Percentiles rank a stretch among this genome's conserved stretches.
Evolutionary conservation across 805 yeast genomes (phyloP).

Genomic region (Pichia cabralensis): DNA sequence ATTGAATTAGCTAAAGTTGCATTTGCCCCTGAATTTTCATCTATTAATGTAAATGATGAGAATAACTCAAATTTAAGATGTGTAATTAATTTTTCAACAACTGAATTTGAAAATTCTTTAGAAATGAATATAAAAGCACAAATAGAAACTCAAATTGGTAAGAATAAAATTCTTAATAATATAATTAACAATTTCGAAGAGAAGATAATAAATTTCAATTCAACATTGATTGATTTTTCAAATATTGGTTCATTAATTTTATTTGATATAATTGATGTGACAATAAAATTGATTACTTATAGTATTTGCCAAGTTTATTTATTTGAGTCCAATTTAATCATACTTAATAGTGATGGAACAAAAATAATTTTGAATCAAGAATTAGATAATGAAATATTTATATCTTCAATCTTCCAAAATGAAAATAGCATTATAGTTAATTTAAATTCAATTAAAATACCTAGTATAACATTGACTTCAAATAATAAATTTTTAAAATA

Average conservation of each 20-base stretch:
- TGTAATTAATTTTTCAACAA: constrained; percentile 16
- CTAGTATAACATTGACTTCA: constrained; percentile 16
- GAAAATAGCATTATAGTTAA: constrained; percentile 15
- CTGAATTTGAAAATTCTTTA: constrained; percentile 20
- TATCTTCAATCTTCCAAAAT: constrained; percentile 19
- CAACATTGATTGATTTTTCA: constrained; percentile 14
- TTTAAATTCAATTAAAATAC: constrained; percentile 16
- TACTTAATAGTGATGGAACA: constrained; percentile 13
- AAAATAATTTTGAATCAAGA: constrained; percentile 13
- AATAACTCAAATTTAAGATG: constrained; percentile 11
- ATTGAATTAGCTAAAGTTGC: constrained; percentile 14
- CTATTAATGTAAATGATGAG: constrained; percentile 7
- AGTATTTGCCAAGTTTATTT: constrained; percentile 13
- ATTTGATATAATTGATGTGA: constrained; percentile 18
- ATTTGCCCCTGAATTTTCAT: constrained; percentile 20
- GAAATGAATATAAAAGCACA: constrained; percentile 13
- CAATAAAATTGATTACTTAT: constrained; percentile 4
- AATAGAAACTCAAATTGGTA: constrained; percentile 11
- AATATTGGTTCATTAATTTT: constrained; percentile 17
- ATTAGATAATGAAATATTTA: constrained; percentile 11
- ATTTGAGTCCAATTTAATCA: constrained; percentile 17
- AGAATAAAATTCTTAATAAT: constrained; percentile 16
- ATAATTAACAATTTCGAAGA: constrained; percentile 14
- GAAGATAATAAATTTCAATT: constrained; percentile 6
- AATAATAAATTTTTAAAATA: constrained; percentile 17